A percentile compares a stretch with the other conserved stretches of the same genome.
Conservation (phyloP, 2,329 filamentous ascomycete genomes). For the Fusarium bactridioides region DNA sequence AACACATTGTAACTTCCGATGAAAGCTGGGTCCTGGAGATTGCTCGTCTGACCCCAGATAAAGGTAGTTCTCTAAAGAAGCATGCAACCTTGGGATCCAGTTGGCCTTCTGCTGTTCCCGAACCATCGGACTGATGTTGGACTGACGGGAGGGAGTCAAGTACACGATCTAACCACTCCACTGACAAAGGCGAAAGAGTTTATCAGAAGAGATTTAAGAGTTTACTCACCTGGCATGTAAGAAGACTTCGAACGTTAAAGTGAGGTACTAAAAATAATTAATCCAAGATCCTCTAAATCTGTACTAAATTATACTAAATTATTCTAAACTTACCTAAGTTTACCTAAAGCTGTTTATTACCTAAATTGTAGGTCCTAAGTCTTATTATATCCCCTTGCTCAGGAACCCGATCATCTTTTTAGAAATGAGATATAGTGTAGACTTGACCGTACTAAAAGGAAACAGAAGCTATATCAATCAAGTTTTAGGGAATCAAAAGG, state of each 20-base stretch:
- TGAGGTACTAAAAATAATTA: too few species aligned
- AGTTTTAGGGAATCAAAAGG: not conserved
- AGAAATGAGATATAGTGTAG: too few species aligned
- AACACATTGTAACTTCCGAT: slow-evolving; percentile 37
- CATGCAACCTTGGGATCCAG: slow-evolving; percentile 41
- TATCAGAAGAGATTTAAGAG: too few species aligned
- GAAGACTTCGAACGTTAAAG: too few species aligned
- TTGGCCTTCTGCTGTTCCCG: slow-evolving; percentile 21
- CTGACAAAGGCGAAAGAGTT: too few species aligned
- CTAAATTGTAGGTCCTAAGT: fast-evolving
- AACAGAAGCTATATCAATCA: not conserved
- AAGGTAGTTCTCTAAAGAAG: slow-evolving; percentile 48
- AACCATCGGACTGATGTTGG: slow-evolving; percentile 43
- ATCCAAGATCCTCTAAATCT: too few species aligned
- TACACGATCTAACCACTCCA: too few species aligned
- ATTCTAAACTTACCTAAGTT: too few species aligned
- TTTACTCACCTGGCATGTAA: too few species aligned
- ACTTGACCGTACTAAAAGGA: not conserved
- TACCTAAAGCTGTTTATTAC: too few species aligned
- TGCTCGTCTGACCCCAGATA: slow-evolving; percentile 34
- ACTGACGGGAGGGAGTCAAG: slow-evolving; percentile 29
- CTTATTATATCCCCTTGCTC: fast-evolving
- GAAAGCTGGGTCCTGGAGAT: slow-evolving; percentile 44
- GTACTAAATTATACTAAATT: too few species aligned
- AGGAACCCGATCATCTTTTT: too few species aligned